Base-by-base conservation (phyloP, 495 filamentous ascomycete genomes). In the Penicillium mononematosum region DNA sequence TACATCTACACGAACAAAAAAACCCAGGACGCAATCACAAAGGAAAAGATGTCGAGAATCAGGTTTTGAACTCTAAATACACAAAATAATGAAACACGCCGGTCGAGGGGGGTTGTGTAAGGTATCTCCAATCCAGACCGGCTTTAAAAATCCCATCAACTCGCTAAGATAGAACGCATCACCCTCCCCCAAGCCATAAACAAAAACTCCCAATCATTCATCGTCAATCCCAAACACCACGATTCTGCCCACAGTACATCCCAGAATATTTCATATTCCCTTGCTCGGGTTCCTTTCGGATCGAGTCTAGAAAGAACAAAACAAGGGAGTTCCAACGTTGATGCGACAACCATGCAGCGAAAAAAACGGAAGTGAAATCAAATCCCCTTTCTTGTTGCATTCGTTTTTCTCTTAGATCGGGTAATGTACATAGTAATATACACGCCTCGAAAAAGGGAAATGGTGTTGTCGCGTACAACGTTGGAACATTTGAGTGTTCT, bases 351-450 rank as follows among this genome's bases (percentile, higher is more conserved):
- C 45, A 34, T 32, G 45, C 50, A 47, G 44, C 8, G 3, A 24
- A 24, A 3, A 17, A 39, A 47, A 12, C 25, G 51, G 29, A 55
- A 29, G 36, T 55, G 53, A 47, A 29, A 45, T 36, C 52, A 66
- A 73, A 62, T 72, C 69, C 70, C 69, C 65, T 70, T 66, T 68
- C 70, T 41, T 55, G 45, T 55, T 55, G 53, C 43, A 52, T 47
- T 66, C 43, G 41, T 53, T 60, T 65, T 56, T 56, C 62, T 72
- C 70, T 74, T 66, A 71, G 71, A 73, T 70, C 69, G 72, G 70
- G 70, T 78, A 78, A 64, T 77, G 67, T 78, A 78, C 75, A 78
- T 67, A 69, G 70, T 78, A 78, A 64, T 77, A 68, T 78, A 78
- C 75, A 78, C 70, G 69, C 62, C 72, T 70, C 66, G 64, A 66